Base-by-base conservation (phyloP, 176 grass and related monocot species). In the Carex kokanica region DNA sequence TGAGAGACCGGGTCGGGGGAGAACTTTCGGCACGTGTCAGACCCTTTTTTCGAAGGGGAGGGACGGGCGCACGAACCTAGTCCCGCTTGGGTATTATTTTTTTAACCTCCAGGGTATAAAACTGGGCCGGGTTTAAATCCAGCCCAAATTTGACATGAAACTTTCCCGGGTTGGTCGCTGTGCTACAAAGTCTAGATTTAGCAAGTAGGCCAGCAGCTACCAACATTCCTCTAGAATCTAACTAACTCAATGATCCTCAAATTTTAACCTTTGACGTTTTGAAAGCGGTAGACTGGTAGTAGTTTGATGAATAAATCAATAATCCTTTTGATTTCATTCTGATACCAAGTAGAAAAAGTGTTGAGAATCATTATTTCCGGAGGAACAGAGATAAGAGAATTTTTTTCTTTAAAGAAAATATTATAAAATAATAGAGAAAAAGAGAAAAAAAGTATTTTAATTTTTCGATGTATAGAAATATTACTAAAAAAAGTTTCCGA, bases 11-110 rank as follows among this genome's bases (percentile, higher is more conserved):
- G 31, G 27, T 10, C 58, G 15, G 17, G 27, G 60, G 36, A 45
- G 34, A 81, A 81, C 79, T 81, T 81, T 81, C 79, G 79, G 79
- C 34, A 81, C 31, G 59, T 81, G 79, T 64, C 79, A 49, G 58
- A 62, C 9, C 9, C 34, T 64, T 64, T 64, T 81, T 23, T 15
- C 18, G n/a, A 81, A 62, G 57, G 78, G 36, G 32, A 45, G 78
- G 20, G 56, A 62, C 78, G 58, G 64, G 55, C 78, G 24, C 78
- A 81, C 57, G 60, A 81, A 81, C 32, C 21, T 17, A 17, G 29
- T 41, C 77, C 75, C 43, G 13, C 5, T 31, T 78, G 73, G 27
- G 27, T 61, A 40, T 1, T 20, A 21, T 4, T 53, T 54, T 14
- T 54, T 55, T n/a, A 27, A 57, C 8, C 18, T 56, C 17, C 31